Evolutionary conservation across 805 yeast genomes (phyloP), one percentile per base, ranked within the genome.

Genomic region (Suhomyces xylopsoci): DNA sequence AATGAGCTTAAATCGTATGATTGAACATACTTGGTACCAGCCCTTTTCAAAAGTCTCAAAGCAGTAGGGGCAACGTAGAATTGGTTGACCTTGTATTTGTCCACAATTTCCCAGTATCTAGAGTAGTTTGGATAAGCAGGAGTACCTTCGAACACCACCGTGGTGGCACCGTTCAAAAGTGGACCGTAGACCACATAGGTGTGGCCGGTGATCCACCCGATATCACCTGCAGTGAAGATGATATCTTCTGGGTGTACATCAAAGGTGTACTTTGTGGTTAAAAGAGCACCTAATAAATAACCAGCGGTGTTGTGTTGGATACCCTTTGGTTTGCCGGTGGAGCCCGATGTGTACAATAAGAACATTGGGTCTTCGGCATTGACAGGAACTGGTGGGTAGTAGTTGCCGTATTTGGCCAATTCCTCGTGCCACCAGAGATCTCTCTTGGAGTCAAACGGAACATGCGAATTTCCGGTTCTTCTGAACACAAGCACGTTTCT

Each of bases 201-300:
- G 73, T 94, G 99, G 61, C 98, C 98, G 15, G 99, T 94, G 69
- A 94, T 94, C 98, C 99, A 94, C 68, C 99, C 98, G 52, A 94
- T 90, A 69, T 94, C 98, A 67, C 98, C 98, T 40, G 98, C 98
- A 42, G 98, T 93, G 78, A 94, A 93, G 56, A 93, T 73, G 44
- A 88, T 80, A 71, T 94, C 98, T 56, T 87, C 88, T 54, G 84
- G 84, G 67, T 90, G 97, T 47, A 94, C 84, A 70, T 96, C 98
- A 70, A 94, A 93, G 46, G 91, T 91, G 73, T 92, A 93, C 74
- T 86, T 88, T 47, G 97, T 88, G 50, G 97, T 89, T 69, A 92
- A 77, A 51, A 90, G 83, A 25, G 98, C 97, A 56, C 97, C 97
- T 60, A 94, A 78, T 60, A 94, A 80, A 75, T 90, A 94, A 58